Conservation (phyloP, 805 yeast species). For the Spathaspora gorwiae region DNA sequence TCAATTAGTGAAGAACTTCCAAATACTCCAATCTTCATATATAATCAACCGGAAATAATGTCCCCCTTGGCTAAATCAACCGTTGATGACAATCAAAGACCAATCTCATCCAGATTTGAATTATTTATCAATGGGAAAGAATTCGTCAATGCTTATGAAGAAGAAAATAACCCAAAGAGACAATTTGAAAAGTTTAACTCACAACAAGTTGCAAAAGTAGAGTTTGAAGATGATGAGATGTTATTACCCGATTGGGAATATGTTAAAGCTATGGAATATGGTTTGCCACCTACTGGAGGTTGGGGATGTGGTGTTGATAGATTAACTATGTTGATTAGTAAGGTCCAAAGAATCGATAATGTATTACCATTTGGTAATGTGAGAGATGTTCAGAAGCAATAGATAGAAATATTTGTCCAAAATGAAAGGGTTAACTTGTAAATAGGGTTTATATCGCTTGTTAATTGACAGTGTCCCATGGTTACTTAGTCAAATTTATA, state of each 20-base stretch:
- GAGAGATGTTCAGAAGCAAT: constrained; percentile 47
- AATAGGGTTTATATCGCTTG: not conserved
- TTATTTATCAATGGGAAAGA: constrained; percentile 77
- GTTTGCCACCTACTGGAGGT: constrained; percentile 97
- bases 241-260: constrained; percentile 69
- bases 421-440: not conserved
- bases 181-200: constrained; percentile 60
- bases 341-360: constrained; percentile 61
- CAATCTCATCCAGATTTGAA: constrained; percentile 72
- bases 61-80: constrained; percentile 85
- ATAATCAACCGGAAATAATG: constrained; percentile 77
- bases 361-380: constrained; percentile 74
- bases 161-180: constrained; percentile 80
- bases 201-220: constrained; percentile 50
- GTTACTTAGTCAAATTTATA: no score
- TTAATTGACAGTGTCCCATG: no score
- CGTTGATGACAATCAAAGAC: constrained; percentile 23
- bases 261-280: constrained; percentile 79
- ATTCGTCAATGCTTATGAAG: constrained; percentile 91
- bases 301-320: constrained; percentile 96
- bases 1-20: constrained; percentile 41
- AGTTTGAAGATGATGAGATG: constrained; percentile 55
- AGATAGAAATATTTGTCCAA: not conserved
- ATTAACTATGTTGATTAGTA: constrained; percentile 72
- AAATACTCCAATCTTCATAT: constrained; percentile 62